Conservation (phyloP, 768 basidiomycete species). For the Termitomyces sp. region DNA sequence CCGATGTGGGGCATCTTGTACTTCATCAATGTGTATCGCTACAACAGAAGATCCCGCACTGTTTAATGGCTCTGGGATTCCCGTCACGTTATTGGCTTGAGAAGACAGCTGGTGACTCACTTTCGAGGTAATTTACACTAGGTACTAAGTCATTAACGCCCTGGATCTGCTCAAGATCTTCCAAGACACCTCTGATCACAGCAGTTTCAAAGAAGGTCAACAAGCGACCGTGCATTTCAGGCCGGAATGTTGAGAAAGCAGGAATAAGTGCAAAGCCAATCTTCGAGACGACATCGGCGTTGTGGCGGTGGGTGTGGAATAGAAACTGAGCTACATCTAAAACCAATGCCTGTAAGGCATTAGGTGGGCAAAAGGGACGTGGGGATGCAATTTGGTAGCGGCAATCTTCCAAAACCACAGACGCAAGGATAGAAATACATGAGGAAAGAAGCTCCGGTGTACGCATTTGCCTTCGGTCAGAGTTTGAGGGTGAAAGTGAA, state of each 20-base stretch:
- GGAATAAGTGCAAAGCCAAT: slow-evolving; percentile 72
- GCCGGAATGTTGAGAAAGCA: slow-evolving; percentile 65
- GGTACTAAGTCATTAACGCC: slow-evolving; percentile 16
- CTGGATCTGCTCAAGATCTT: slow-evolving; percentile 38
- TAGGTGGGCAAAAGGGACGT: slow-evolving; percentile 65
- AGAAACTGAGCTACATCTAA: slow-evolving; percentile 74
- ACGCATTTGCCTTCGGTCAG: slow-evolving; percentile 23
- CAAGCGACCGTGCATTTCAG: slow-evolving; percentile 59
- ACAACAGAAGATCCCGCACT: slow-evolving; percentile 36
- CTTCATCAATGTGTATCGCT: slow-evolving; percentile 61
- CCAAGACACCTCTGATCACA: slow-evolving; percentile 52
- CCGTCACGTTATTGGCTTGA: background rate
- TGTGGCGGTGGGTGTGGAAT: slow-evolving; percentile 47
- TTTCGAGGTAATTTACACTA: slow-evolving; percentile 6
- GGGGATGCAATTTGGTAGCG: slow-evolving; percentile 58
- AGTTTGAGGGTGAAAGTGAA: slow-evolving; percentile 55
- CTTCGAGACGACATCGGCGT: slow-evolving; percentile 49
- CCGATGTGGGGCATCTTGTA: slow-evolving; percentile 24
- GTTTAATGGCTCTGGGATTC: slow-evolving; percentile 7
- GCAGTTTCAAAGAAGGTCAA: slow-evolving; percentile 67
- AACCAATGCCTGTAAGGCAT: slow-evolving; percentile 68
- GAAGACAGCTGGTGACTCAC: background rate
- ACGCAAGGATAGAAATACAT: slow-evolving; percentile 60
- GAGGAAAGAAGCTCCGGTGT: slow-evolving; percentile 53
- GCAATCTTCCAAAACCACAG: slow-evolving; percentile 68